Base-by-base conservation (phyloP, 2,329 filamentous ascomycete genomes). In the Aspergillus cejpii region DNA sequence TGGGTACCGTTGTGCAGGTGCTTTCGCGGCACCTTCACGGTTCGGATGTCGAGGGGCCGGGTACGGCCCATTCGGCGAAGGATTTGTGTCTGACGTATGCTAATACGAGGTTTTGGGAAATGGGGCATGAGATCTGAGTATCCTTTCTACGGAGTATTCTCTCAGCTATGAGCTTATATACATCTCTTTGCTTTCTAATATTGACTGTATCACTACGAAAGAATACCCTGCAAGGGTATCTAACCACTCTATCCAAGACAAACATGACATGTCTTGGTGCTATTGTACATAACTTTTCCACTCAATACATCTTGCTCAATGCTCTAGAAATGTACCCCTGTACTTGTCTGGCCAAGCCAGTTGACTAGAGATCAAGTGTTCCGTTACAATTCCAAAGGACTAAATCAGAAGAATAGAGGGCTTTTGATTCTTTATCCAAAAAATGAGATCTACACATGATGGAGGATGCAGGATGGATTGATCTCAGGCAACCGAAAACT, bases 101-200 rank as follows among this genome's bases (percentile, higher is more conserved):
- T 7, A 64, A 71, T 49, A 69, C 67, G 14, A 55, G 60, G 15
- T 71, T 71, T 44, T 70, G 67, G 67, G 62, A 61, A 43, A 68
- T 70, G 60, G 67, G 67, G 0, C 51, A 55, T 36, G 53, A 63
- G 37, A 55, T 66, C 41, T 62, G 39, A 53, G 8, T 34, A 20
- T 12, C 11, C 3, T n/a, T n/a, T n/a, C n/a, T n/a, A n/a, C n/a
- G n/a, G n/a, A n/a, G n/a, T n/a, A n/a, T n/a, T n/a, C n/a, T n/a
- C n/a, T n/a, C n/a, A n/a, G n/a, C n/a, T n/a, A n/a, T n/a, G n/a
- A n/a, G 28, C n/a, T 7, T 8, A 10, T 8, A 8, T 14, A 2
- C n/a, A 8, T 31, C 14, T 31, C 7, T n/a, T 31, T 15, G 28
- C 28, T 7, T 31, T 8, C 28, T 15, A 15, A 4, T 8, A 5